These are phyloP conservation scores for Entelexis paramagnoliae DNA, from an alignment of 1,139 yeast species.

Conservation along the genomic window DNA sequence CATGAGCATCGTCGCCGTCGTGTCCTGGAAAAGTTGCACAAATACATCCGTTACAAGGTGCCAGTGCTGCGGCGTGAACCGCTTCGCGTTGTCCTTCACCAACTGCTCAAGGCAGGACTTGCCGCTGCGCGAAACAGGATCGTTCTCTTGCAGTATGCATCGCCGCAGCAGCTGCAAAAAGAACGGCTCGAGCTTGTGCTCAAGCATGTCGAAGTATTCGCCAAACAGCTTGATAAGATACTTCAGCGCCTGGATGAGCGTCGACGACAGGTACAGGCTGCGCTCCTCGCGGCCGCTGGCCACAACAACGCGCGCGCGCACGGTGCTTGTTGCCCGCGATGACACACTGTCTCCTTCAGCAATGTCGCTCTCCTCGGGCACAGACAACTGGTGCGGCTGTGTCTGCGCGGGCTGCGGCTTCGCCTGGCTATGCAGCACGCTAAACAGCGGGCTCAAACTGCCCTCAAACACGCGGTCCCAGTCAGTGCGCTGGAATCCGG, in stretches of 20 bases:
- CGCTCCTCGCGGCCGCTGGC: constrained; percentile 49
- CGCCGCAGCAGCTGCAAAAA: constrained; percentile 67
- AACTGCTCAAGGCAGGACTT: constrained; percentile 76
- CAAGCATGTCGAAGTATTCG: constrained; percentile 65
- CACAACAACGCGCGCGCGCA: neutral
- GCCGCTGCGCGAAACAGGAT: constrained; percentile 90
- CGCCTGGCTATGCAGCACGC: constrained; percentile 56
- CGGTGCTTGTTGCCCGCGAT: neutral
- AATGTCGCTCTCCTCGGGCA: neutral
- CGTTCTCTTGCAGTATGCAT: constrained; percentile 94
- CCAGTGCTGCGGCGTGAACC: constrained; percentile 66
- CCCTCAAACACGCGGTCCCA: constrained; percentile 78
- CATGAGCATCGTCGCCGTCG: constrained; percentile 80
- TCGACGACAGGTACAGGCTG: constrained; percentile 93
- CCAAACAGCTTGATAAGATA: constrained; percentile 77
- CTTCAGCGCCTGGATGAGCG: constrained; percentile 87
- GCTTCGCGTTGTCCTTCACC: constrained; percentile 60
- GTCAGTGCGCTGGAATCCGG: constrained; percentile 56
- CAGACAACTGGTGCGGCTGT: neutral
- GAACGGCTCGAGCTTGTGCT: constrained; percentile 64
- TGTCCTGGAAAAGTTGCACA: constrained; percentile 57
- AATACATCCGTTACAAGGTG: constrained; percentile 53
- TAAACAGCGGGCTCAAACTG: constrained; percentile 81
- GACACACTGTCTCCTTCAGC: neutral
- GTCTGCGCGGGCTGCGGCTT: neutral